Base-by-base conservation (phyloP, 2,329 filamentous ascomycete genomes). In the Zymoseptoria passerinii region DNA sequence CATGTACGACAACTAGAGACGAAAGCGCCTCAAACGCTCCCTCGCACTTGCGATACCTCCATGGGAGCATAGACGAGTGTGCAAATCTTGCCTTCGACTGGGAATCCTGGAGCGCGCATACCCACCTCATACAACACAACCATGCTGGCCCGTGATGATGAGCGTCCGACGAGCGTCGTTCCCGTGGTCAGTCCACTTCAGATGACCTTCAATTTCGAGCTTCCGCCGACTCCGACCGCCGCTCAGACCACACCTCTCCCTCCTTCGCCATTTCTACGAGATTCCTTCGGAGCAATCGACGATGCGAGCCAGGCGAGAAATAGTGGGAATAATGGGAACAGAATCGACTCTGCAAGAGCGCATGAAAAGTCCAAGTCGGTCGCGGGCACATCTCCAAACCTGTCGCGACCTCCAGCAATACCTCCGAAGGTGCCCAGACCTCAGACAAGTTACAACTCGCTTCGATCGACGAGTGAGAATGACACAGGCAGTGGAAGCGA, bases 191-290 rank as follows among this genome's bases (percentile, higher is more conserved):
- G 66, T 52, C 65, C 67, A n/a, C 53, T 69, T 54, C 63, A 63
- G 55, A 66, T 67, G 63, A 68, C 67, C 56, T 69, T 69, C 59
- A 65, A 68, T 55, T 68, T 68, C 55, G 67, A 68, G 59, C 65
- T 68, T 20, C 53, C 54, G 23, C 54, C 53, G 28, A 28, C 49
- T 16, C 51, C 8, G 48, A 60, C 51, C 44, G 52, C 18, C 56
- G 59, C 44, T 52, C 50, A 52, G 35, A 51, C 20, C 58, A 29
- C 48, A 19, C 52, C 57, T 23, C 54, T 54, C 4, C 58, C 58
- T 16, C 50, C 53, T 20, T 61, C 59, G 27, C 59, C 62, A 35
- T 60, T 63, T 48, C n/a, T 44, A 44, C 35, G 16, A 13, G 35
- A 44, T 16, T 44, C 35, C 19, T 27, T 55, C 48, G 10, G 53